Percentiles rank a stretch among this genome's conserved stretches.
These are phyloP conservation scores for Cytospora paraplurivora DNA, from an alignment of 2,329 filamentous ascomycete genomes.

Conservation along the genomic window DNA sequence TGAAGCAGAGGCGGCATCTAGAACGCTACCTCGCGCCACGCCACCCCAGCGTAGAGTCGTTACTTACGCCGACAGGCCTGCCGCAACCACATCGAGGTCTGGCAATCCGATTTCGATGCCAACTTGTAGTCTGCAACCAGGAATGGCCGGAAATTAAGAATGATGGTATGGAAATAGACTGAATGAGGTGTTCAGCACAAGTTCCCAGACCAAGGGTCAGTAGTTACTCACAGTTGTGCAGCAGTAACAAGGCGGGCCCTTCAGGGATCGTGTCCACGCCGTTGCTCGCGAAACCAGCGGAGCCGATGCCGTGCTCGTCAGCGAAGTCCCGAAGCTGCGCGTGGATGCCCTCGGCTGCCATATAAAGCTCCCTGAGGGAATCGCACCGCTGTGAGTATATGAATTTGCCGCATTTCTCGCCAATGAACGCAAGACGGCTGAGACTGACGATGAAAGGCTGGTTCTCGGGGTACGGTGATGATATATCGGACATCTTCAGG, in stretches of 20 bases:
- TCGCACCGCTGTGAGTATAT: constrained; percentile 35
- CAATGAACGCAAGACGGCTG: constrained; percentile 31
- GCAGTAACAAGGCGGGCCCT: constrained; percentile 24
- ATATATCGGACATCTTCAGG: constrained; percentile 33
- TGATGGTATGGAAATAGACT: constrained; percentile 28
- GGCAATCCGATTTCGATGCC: constrained; percentile 17
- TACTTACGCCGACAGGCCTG: constrained; percentile 33
- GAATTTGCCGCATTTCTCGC: constrained; percentile 25
- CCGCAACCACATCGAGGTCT: constrained; percentile 36
- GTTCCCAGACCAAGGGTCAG: neutral
- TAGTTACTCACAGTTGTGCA: constrained; percentile 27
- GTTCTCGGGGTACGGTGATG: constrained; percentile 31
- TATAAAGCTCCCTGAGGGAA: constrained; percentile 34
- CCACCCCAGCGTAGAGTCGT: neutral
- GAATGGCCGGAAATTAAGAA: constrained; percentile 35
- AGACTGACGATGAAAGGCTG: constrained; percentile 31
- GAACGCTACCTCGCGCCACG: neutral
- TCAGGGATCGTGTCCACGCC: constrained; percentile 3
- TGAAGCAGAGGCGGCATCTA: neutral
- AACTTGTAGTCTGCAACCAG: constrained; percentile 34
- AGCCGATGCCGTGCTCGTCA: constrained; percentile 30
- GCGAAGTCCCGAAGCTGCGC: constrained; percentile 33
- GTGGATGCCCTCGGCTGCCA: constrained; percentile 33
- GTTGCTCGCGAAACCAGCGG: constrained; percentile 18
- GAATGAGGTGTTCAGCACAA: neutral